phyloP scores from a whole-genome alignment of 1,284 basidiomycete species.

The Stereum hirsutum region DNA sequence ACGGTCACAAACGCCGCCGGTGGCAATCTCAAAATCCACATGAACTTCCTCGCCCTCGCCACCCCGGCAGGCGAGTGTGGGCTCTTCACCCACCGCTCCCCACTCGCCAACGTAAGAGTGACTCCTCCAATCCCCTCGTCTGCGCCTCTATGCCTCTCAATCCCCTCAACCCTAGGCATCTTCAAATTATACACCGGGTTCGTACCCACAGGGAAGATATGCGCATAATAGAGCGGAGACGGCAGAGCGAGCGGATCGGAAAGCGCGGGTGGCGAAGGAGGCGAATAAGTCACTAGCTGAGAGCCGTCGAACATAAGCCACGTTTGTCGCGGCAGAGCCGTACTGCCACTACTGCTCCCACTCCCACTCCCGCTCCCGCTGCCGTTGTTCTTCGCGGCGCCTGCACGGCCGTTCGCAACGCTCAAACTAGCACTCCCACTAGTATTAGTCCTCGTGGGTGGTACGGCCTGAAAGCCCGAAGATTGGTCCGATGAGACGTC shows the following conservation, averaged over 20 bases:
- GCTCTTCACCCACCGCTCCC: conserved; percentile 38
- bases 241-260: conserved; percentile 49
- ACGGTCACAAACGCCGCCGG: background rate
- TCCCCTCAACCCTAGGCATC: too few relatives aligned
- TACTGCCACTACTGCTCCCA: conserved; percentile 4
- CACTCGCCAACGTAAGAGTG: conserved; percentile 33
- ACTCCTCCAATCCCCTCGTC: too few relatives aligned
- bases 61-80: conserved; percentile 47
- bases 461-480: background rate
- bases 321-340: conserved; percentile 1
- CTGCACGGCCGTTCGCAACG: background rate
- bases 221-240: conserved; percentile 63
- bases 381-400: background rate
- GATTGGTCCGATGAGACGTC: conserved; percentile 4
- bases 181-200: conserved; percentile 47
- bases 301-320: conserved; percentile 69
- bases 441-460: too few relatives aligned
- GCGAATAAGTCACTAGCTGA: conserved; percentile 45
- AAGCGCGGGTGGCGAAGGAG: conserved; percentile 41
- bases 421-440: background rate
- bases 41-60: conserved; percentile 45
- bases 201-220: conserved; percentile 42
- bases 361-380: background rate
- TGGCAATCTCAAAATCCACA: conserved; percentile 50
- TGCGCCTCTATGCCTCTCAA: too few relatives aligned